Evolutionary conservation across 805 yeast genomes (phyloP).

Genomic region (Kodamaea fukazawae): DNA sequence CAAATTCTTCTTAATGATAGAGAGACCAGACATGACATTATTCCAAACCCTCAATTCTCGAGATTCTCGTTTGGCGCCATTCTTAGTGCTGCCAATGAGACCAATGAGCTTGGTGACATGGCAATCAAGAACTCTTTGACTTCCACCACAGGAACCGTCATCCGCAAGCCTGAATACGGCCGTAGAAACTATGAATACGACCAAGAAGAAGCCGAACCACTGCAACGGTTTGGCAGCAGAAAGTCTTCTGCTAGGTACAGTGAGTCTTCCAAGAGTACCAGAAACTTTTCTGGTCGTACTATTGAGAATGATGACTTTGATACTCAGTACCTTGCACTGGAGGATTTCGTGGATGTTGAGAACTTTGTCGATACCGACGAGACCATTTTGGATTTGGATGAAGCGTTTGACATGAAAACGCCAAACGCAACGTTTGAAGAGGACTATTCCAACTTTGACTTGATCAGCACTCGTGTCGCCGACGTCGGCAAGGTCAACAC

Average conservation of each 20-base stretch:
- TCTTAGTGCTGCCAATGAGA: conserved; percentile 6
- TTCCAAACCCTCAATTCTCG: conserved; percentile 45
- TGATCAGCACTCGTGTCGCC: conserved; percentile 28
- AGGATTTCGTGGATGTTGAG: conserved; percentile 16
- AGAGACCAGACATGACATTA: conserved; percentile 11
- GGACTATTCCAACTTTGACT: conserved; percentile 26
- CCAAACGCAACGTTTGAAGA: conserved; percentile 6
- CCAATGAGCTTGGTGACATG: conserved; percentile 13
- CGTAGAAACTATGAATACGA: neutral
- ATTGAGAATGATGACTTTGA: conserved; percentile 29
- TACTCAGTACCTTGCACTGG: conserved; percentile 22
- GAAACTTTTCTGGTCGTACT: conserved; percentile 8
- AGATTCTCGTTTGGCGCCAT: conserved; percentile 42
- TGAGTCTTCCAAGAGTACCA: conserved; percentile 4
- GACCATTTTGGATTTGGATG: conserved; percentile 22
- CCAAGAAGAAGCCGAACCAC: conserved; percentile 2
- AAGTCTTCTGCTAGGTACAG: conserved; percentile 18
- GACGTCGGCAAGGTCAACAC: conserved; percentile 26
- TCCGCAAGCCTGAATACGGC: conserved; percentile 14
- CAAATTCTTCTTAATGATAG: conserved; percentile 17
- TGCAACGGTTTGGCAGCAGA: conserved; percentile 13
- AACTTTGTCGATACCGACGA: conserved; percentile 17
- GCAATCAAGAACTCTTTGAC: conserved; percentile 12
- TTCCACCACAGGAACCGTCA: conserved; percentile 18
- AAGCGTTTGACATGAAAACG: conserved; percentile 5